These are phyloP conservation scores for Monosporozyma solicola DNA, from an alignment of 805 yeast genomes.

Conservation along the genomic window DNA sequence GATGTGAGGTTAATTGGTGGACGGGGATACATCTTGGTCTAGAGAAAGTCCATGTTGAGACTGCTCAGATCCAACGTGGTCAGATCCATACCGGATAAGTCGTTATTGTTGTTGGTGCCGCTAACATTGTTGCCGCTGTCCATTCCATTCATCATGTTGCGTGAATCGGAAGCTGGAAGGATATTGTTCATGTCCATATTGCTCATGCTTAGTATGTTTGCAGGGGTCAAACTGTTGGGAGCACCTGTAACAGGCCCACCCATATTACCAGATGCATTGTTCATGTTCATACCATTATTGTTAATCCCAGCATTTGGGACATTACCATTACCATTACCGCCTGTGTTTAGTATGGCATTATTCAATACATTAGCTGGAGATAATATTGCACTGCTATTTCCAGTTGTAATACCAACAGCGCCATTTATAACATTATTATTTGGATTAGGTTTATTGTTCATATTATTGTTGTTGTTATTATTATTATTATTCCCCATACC, in stretches of 20 bases:
- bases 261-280: background rate
- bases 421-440: background rate
- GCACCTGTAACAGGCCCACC: background rate
- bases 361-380: background rate
- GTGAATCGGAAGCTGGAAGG: background rate
- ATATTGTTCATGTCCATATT: slow-evolving; percentile 12
- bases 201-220: slow-evolving; percentile 14
- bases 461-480: background rate
- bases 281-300: background rate
- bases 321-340: background rate
- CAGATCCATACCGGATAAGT: slow-evolving; percentile 14
- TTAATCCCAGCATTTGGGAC: background rate
- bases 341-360: background rate
- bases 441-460: no score
- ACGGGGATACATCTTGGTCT: background rate
- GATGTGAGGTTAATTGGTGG: background rate
- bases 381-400: background rate
- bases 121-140: slow-evolving; percentile 1
- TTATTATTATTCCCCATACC: background rate
- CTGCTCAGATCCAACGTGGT: slow-evolving; percentile 24
- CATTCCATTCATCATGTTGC: slow-evolving; percentile 8
- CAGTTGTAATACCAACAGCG: background rate
- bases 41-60: slow-evolving; percentile 26
- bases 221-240: slow-evolving; percentile 7
- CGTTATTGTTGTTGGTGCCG: slow-evolving; percentile 6